A percentile compares a stretch with the other conserved stretches of the same genome.
phyloP scores from a whole-genome alignment of 2,329 filamentous ascomycete species.

The Lomentospora prolificans region DNA sequence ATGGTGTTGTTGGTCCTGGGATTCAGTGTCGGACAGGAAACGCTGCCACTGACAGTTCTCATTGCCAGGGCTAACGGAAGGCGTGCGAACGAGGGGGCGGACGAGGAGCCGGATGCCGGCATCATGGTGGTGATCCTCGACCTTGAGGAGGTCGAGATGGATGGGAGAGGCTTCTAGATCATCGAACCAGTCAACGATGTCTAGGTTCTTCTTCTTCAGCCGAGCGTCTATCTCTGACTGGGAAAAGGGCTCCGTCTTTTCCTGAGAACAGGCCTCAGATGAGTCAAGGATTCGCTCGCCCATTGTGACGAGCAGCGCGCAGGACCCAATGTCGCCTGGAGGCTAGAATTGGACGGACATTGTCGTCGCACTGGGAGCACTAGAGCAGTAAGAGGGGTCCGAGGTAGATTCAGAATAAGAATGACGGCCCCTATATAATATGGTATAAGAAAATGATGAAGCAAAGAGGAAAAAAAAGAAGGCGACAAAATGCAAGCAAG shows the following conservation, averaged over 20 bases:
- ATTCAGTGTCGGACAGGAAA: constrained; percentile 42
- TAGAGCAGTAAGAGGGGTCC: neutral
- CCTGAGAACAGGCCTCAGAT: constrained; percentile 31
- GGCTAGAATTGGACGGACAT: constrained; percentile 1
- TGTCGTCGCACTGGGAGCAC: neutral
- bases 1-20: constrained; percentile 33
- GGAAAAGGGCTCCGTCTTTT: constrained; percentile 50
- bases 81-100: constrained; percentile 41
- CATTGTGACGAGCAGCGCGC: neutral
- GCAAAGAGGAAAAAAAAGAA: too few species aligned
- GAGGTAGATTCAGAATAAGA: too few species aligned
- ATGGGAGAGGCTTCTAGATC: constrained; percentile 24
- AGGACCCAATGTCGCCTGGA: neutral
- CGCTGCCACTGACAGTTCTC: constrained; percentile 49
- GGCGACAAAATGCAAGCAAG: too few species aligned
- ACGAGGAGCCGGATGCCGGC: constrained; percentile 49
- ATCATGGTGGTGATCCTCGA: constrained; percentile 42
- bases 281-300: constrained; percentile 8
- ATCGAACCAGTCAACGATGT: constrained; percentile 34
- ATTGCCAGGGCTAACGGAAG: constrained; percentile 45
- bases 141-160: constrained; percentile 42
- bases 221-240: constrained; percentile 45
- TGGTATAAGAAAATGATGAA: too few species aligned
- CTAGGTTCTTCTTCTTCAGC: constrained; percentile 24
- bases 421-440: too few species aligned